These are phyloP conservation scores for Tribonema minus DNA, from an alignment of 108 stramenopile species.

Conservation along the genomic window DNA sequence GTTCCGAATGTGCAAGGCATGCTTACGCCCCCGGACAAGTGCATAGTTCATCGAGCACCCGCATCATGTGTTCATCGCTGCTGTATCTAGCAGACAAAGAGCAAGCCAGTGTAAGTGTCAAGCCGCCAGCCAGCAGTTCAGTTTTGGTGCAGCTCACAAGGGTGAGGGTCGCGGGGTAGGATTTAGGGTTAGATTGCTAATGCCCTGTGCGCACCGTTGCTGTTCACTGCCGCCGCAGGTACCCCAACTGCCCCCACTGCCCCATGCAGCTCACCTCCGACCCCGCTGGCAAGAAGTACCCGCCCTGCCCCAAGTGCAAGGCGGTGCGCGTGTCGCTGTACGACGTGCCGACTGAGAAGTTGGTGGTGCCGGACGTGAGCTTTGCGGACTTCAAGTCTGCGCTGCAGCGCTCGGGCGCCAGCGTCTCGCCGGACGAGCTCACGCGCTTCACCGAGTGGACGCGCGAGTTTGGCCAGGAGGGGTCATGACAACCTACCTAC, in stretches of 20 bases:
- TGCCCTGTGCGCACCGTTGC: too few species aligned
- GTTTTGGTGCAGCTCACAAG: too few species aligned
- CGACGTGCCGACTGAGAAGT: constrained; percentile 62
- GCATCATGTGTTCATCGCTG: too few species aligned
- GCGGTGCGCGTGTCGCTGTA: constrained; percentile 82
- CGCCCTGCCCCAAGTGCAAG: constrained; percentile 73
- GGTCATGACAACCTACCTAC: too few species aligned
- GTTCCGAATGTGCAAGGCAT: background rate
- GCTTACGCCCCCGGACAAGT: constrained; percentile 11
- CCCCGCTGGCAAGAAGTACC: constrained; percentile 63
- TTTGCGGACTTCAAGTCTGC: constrained; percentile 55
- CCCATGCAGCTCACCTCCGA: constrained; percentile 73
- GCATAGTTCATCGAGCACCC: too few species aligned
- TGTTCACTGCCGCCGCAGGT: too few species aligned
- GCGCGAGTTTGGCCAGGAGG: constrained; percentile 92
- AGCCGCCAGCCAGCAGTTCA: too few species aligned
- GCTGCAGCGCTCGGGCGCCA: constrained; percentile 45
- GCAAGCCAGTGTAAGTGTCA: too few species aligned
- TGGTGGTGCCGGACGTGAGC: constrained; percentile 46
- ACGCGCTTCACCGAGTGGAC: constrained; percentile 90
- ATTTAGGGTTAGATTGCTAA: too few species aligned
- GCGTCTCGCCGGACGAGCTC: constrained; percentile 87
- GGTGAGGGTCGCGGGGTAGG: too few species aligned
- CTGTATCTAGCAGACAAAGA: too few species aligned
- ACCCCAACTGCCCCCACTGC: constrained; percentile 84